Evolutionary conservation across 1,139 yeast species (phyloP).

Genomic region (Yamadazyma sp.): DNA sequence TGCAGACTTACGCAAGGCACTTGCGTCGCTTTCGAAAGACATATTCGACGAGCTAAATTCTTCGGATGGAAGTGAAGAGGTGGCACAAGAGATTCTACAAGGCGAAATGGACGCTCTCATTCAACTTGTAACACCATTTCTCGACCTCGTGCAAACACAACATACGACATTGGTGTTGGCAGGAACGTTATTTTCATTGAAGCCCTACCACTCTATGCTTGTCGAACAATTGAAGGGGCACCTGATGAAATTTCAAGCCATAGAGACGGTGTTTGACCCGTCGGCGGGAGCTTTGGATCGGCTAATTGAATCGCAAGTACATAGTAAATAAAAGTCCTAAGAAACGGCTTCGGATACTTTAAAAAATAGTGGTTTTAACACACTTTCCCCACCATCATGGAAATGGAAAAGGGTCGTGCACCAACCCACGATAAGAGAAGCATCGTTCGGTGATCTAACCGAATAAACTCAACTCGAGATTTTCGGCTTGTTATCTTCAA

Average conservation of each 20-base stretch:
- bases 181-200: slow-evolving; percentile 7
- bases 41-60: slow-evolving; percentile 5
- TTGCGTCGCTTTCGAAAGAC: slow-evolving; percentile 7
- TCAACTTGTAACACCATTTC: slow-evolving; percentile 5
- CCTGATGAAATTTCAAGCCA: not conserved
- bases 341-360: too few species aligned
- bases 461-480: too few species aligned
- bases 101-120: slow-evolving; percentile 1
- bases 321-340: too few species aligned
- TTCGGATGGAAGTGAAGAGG: slow-evolving; percentile 4
- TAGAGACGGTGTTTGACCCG: not conserved
- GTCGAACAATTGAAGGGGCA: not conserved
- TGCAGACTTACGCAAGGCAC: slow-evolving; percentile 1
- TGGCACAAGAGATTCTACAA: slow-evolving; percentile 4
- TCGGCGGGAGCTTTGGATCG: not conserved
- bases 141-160: not conserved
- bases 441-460: too few species aligned
- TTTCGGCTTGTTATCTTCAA: too few species aligned
- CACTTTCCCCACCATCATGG: too few species aligned
- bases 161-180: slow-evolving; percentile 6
- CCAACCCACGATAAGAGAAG: too few species aligned
- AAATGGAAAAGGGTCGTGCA: too few species aligned
- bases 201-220: slow-evolving; percentile 2
- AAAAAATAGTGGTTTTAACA: too few species aligned
- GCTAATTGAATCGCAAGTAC: not conserved